Evolutionary conservation across 108 stramenopile species (phyloP), one percentile per base, ranked within the genome.

Genomic region (Skeletonema potamos): DNA sequence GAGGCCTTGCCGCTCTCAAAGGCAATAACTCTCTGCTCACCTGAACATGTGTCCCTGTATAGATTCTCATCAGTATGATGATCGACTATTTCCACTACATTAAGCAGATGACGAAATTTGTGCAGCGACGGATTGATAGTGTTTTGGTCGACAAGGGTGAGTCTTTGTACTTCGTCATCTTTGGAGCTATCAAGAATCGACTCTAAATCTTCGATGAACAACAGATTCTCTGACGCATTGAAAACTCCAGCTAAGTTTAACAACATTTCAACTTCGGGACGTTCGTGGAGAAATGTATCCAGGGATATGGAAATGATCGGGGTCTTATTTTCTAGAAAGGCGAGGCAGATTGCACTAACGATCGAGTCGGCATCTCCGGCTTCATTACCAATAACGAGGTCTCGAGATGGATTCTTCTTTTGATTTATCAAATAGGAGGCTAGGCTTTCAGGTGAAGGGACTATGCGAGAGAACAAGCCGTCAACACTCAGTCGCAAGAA

Each of bases 301-400:
- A 48, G 68, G n/a, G 79, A 51, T 60, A 83, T 79, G 4, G 82
- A 71, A 15, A 83, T 71, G 24, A 83, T 64, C 15, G 82, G 78
- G 22, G 69, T 83, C 2, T 64, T 56, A 1, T 39, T 34, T 57
- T 89, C 87, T 32, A 92, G 62, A 58, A 83, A 95, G 22, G 91
- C 86, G 9, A 83, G 60, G 3, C 77, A 68, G 43, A 95, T 76
- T 29, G 94, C 86, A 58, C 85, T 87, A 37, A 95, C 36, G 43
- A 95, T 85, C 22, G 87, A 86, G 70, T 95, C 94, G 0, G 94
- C 90, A 81, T 95, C 94, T 27, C 89, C 94, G 15, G 94, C 94
- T 72, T 86, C 85, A 74, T 95, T 95, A 11, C 94, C 94, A 28
- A 92, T 83, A 0, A 85, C 79, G 18, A 92, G 8, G 29, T 82